Evolutionary conservation across 2,329 filamentous ascomycete species (phyloP).

Genomic region (Colletotrichum horii): DNA sequence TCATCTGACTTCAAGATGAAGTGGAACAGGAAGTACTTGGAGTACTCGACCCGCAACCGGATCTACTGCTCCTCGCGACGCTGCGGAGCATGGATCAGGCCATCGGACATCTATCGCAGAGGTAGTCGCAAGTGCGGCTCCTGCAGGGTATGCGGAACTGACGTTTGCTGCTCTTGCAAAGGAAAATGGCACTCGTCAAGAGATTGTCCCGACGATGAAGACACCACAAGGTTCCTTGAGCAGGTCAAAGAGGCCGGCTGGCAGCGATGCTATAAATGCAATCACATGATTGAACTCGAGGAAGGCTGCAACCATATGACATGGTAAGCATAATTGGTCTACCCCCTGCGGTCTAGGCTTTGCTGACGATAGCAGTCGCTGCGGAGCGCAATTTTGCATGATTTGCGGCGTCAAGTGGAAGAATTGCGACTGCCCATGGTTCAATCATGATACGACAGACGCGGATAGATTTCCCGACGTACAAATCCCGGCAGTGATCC

Average conservation of each 20-base stretch:
- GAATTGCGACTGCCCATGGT: conserved; percentile 81
- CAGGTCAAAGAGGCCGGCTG: conserved; percentile 72
- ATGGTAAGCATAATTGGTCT: conserved; percentile 64
- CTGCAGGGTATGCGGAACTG: conserved; percentile 74
- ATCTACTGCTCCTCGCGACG: conserved; percentile 76
- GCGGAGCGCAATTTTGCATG: conserved; percentile 87
- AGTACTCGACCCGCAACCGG: conserved; percentile 75
- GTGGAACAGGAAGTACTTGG: conserved; percentile 83
- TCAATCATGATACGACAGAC: conserved; percentile 66
- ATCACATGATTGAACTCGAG: conserved; percentile 75
- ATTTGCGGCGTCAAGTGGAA: conserved; percentile 84
- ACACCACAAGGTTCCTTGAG: conserved; percentile 66
- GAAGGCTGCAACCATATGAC: conserved; percentile 91
- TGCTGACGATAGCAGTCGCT: conserved; percentile 58
- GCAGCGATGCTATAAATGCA: conserved; percentile 79
- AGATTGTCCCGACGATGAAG: conserved; percentile 76
- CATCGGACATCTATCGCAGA: conserved; percentile 66
- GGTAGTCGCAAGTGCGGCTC: conserved; percentile 69
- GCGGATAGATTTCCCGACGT: conserved; percentile 60
- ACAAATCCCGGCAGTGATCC: conserved; percentile 47
- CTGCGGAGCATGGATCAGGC: conserved; percentile 83
- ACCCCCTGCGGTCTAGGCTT: background rate
- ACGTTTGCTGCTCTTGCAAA: conserved; percentile 77
- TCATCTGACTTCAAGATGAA: conserved; percentile 74
- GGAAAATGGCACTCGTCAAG: conserved; percentile 73